Conservation (phyloP, 2,329 filamentous ascomycete genomes). For the Teratosphaeria nubilosa region DNA sequence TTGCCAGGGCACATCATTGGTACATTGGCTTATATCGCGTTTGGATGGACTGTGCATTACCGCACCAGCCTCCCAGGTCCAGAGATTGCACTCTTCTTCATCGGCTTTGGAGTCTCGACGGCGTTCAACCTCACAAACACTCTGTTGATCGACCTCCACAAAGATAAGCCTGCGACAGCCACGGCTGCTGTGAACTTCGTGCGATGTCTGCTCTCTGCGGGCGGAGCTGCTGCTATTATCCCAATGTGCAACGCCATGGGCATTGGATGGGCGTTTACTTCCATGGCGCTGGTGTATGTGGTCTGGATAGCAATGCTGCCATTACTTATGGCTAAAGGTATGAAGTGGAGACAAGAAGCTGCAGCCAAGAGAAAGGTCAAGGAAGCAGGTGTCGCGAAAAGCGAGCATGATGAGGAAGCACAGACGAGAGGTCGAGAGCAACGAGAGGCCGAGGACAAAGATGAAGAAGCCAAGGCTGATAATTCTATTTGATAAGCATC, state of each 20-base stretch:
- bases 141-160: constrained; percentile 36
- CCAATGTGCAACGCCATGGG: constrained; percentile 19
- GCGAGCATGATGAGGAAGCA: not conserved
- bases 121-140: constrained; percentile 37
- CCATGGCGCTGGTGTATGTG: constrained; percentile 14
- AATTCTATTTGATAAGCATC: not conserved
- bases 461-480: not conserved
- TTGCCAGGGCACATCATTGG: constrained; percentile 28
- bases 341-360: constrained; percentile 12
- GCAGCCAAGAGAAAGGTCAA: not conserved
- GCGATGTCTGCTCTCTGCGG: constrained; percentile 34
- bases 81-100: constrained; percentile 37
- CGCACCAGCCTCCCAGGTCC: constrained; percentile 31
- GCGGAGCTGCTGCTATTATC: constrained; percentile 28
- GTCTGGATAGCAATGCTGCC: constrained; percentile 12
- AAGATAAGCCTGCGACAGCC: constrained; percentile 30
- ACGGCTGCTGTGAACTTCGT: constrained; percentile 36
- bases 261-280: constrained; percentile 9
- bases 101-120: constrained; percentile 22
- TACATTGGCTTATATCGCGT: constrained; percentile 27
- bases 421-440: not conserved
- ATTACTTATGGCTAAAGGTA: constrained; percentile 15
- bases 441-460: not conserved
- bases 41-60: constrained; percentile 33
- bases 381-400: not conserved